Conservation (phyloP, 2,329 filamentous ascomycete genomes). For the Allantophomopsis cytisporea region DNA sequence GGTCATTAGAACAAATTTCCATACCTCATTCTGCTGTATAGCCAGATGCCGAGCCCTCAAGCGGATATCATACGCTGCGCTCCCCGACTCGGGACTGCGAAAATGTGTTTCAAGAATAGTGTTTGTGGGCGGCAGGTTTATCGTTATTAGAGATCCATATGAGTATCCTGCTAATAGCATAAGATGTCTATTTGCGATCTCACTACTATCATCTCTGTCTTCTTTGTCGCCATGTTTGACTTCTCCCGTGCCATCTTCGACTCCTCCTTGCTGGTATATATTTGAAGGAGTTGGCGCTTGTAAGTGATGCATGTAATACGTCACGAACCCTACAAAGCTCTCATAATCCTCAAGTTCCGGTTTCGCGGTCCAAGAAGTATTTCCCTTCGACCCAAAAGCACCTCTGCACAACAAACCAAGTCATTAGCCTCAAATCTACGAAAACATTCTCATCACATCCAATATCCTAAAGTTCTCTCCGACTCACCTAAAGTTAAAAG, state of each 20-base stretch:
- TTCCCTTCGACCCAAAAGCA: constrained; percentile 58
- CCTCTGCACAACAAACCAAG: constrained; percentile 39
- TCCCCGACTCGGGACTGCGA: constrained; percentile 34
- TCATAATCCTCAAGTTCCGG: constrained; percentile 74
- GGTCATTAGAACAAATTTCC: constrained; percentile 4
- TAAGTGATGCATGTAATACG: constrained; percentile 52
- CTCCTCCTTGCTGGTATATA: background rate
- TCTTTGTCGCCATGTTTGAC: background rate
- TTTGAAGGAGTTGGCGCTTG: constrained; percentile 3
- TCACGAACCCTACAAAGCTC: constrained; percentile 68
- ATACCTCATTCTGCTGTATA: constrained; percentile 34
- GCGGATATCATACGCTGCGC: constrained; percentile 54
- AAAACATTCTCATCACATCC: background rate
- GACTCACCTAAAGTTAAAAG: constrained; percentile 82
- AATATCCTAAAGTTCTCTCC: background rate
- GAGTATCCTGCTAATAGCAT: constrained; percentile 71
- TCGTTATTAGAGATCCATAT: constrained; percentile 76
- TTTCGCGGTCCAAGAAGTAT: constrained; percentile 77
- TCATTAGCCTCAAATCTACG: constrained; percentile 4
- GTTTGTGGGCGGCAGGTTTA: constrained; percentile 47
- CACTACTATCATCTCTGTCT: constrained; percentile 2
- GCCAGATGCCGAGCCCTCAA: constrained; percentile 57
- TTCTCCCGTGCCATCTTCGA: background rate
- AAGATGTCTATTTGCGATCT: constrained; percentile 12
- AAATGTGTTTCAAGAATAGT: constrained; percentile 37